Base-by-base conservation (phyloP, 2,329 filamentous ascomycete genomes). In the Pseudofabraea citricarpa region DNA sequence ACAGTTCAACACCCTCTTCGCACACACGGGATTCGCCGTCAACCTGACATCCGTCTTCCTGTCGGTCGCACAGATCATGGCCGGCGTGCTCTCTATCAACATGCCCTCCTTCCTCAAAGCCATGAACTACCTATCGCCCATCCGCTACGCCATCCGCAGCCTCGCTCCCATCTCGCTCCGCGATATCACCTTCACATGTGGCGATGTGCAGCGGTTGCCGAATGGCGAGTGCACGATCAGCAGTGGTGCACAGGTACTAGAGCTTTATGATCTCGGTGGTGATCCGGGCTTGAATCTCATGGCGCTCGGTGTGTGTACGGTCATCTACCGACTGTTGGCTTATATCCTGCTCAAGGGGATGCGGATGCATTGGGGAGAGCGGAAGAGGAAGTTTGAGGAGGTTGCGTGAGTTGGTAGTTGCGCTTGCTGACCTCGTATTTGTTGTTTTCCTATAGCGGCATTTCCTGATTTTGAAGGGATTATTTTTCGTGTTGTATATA, bases 1-100 rank as follows among this genome's bases (percentile, higher is more conserved):
- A 44, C 16, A 60, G 66, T 90, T 90, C 69, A 88, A 88, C 65
- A 89, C 85, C 0, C 65, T 90, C 7, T 86, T 89, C 59, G 66
- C 68, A 6, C 85, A 90, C 57, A 85, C 83, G 0, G 86, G 86
- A 2, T 90, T 90, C 59, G 83, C 85, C 0, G 78, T 90, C 46
- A 88, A 87, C 53, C 64, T 87, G 44, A 87, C 83, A 50, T 81
- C 76, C 1, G 74, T 87, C 32, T 70, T 90, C 15, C 69, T 90
- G 3, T 81, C 79, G 0, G 75, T 90, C 6, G 81, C 84, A 0
- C 83, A 83, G 53, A 75, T 81, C 56, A 85, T 90, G 73, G 76
- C 77, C 0, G 85, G 85, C 1, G 70, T 89, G 24, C 74, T 90
- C 61, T 85, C 79, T 44, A 81, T 88, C 50, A 67, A 82, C 53